These are phyloP conservation scores for Psophocarpus tetragonolobus DNA, from an alignment of 306 rosid genomes.

Conservation along the genomic window DNA sequence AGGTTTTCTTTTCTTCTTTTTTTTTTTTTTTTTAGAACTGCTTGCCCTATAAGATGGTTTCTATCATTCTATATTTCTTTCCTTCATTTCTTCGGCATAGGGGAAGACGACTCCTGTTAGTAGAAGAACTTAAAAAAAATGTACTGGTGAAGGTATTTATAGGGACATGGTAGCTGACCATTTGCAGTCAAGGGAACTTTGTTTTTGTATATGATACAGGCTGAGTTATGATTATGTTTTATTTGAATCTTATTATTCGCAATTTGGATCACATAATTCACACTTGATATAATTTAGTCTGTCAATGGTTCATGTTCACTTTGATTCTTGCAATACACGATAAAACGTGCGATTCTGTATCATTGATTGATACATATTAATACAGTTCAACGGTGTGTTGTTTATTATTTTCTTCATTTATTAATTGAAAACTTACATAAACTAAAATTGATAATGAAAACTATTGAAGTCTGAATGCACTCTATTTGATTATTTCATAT, in stretches of 20 bases:
- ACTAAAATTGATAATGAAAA: background rate
- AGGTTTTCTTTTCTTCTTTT: background rate
- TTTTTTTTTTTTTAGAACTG: background rate
- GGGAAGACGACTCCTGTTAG: constrained; percentile 9
- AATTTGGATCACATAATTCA: background rate
- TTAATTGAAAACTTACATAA: background rate
- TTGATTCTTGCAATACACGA: background rate
- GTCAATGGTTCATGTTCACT: background rate
- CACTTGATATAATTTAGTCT: background rate
- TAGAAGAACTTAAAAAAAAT: constrained; percentile 12
- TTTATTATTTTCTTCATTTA: background rate
- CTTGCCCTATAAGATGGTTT: constrained; percentile 3
- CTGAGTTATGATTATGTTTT: background rate
- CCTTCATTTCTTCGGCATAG: constrained; percentile 1
- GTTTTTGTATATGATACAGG: constrained; percentile 20
- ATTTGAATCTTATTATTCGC: background rate
- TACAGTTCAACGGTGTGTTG: background rate
- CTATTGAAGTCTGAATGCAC: background rate
- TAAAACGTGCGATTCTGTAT: background rate
- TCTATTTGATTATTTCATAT: no score
- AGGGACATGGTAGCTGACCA: constrained; percentile 11
- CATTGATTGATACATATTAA: background rate
- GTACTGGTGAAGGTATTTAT: background rate
- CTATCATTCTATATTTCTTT: constrained; percentile 17
- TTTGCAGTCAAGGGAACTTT: constrained; percentile 5